Percentiles rank a stretch among this genome's conserved stretches.
Evolutionary conservation across 2,329 filamentous ascomycete genomes (phyloP).

Genomic region (Beauveria sp.): DNA sequence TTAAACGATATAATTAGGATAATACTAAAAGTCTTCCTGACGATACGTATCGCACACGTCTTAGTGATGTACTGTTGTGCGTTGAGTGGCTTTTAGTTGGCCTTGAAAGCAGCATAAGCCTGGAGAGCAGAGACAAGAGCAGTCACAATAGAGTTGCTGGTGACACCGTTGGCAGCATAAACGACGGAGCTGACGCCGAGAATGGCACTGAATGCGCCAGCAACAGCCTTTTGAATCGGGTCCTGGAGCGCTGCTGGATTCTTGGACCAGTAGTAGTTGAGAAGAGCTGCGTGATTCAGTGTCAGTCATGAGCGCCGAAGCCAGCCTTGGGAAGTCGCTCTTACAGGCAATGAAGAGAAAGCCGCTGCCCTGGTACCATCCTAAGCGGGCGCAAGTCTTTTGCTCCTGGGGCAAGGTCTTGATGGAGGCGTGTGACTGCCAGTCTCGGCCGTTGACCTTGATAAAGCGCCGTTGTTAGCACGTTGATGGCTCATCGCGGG

Average conservation of each 20-base stretch:
- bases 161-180: conserved; percentile 6
- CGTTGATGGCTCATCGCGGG: not conserved
- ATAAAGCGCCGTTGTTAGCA: not conserved
- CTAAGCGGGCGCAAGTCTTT: not conserved
- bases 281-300: not conserved
- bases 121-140: not conserved
- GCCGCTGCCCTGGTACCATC: conserved; percentile 8
- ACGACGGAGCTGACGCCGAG: not conserved
- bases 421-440: conserved; percentile 3
- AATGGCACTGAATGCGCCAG: not conserved
- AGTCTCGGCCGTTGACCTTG: conserved; percentile 5
- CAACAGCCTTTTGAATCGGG: conserved; percentile 7
- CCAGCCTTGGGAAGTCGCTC: not conserved
- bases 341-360: not conserved
- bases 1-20: too few species aligned
- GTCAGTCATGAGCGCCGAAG: not conserved
- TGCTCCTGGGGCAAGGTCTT: not conserved
- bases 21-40: too few species aligned
- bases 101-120: conserved; percentile 9
- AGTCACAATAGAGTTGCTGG: not conserved
- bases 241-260: conserved; percentile 5
- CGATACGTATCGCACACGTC: too few species aligned
- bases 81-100: not conserved
- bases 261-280: conserved; percentile 12
- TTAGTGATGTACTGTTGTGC: too few species aligned